phyloP scores from a whole-genome alignment of 495 filamentous ascomycete genomes.

The Hyphodiscus hymeniophilus region DNA sequence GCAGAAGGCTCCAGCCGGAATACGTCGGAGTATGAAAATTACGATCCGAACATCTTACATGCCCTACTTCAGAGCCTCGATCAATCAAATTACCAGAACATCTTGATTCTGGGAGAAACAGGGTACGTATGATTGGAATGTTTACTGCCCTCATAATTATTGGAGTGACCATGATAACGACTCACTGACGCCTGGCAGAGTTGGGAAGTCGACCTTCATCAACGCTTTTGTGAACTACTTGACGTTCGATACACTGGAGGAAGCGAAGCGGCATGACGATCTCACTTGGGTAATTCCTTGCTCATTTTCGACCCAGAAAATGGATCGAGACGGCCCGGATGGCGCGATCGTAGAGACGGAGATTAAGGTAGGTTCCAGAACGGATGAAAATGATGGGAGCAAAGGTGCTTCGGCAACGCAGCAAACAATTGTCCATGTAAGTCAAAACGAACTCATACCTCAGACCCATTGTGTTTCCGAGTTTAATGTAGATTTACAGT shows the following conservation, averaged over 20 bases:
- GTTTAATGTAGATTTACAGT: no score
- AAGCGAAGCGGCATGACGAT: conserved; percentile 15
- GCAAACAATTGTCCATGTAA: conserved; percentile 27
- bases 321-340: conserved; percentile 14
- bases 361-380: conserved; percentile 24
- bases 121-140: no score
- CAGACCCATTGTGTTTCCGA: no score
- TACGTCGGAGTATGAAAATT: no score
- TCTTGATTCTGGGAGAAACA: conserved; percentile 34
- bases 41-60: not conserved
- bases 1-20: not conserved
- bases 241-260: conserved; percentile 22
- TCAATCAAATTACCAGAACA: conserved; percentile 28
- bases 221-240: conserved; percentile 37
- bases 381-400: conserved; percentile 25
- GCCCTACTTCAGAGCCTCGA: conserved; percentile 10
- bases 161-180: no score
- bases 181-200: no score
- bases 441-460: no score
- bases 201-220: conserved; percentile 34
- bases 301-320: conserved; percentile 27
- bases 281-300: conserved; percentile 28
- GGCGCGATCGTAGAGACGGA: conserved; percentile 17
- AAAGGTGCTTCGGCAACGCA: conserved; percentile 33
- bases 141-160: no score